Evolutionary conservation across 768 basidiomycete genomes (phyloP), one percentile per base, ranked within the genome.

Genomic region (Multifurca ochricompacta): DNA sequence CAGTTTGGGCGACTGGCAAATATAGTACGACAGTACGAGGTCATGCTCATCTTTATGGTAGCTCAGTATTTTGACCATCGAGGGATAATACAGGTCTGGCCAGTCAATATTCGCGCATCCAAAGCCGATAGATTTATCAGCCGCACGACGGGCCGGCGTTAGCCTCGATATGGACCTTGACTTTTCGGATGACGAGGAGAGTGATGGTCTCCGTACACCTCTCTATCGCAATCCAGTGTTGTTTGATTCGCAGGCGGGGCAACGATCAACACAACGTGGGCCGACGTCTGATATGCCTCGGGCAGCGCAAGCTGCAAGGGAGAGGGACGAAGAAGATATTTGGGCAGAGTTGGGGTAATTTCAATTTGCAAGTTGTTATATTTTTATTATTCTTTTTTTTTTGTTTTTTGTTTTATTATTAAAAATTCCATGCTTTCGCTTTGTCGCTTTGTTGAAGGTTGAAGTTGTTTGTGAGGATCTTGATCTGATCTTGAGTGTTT

Each of bases 1-100:
- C 91, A 94, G 62, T 97, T 97, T 65, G 84, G 87, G 27, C 81
- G 94, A 23, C 75, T 99, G 16, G 95, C 93, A 16, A 79, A 90
- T 19, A 91, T 98, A 46, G 87, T 97, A 80, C 78, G 94, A 70
- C 90, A 93, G 92, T 95, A 66, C 61, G 90, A 73, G 54, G 64
- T 35, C 62, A 65, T 11, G 37, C 8, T n/a, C n/a, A 50, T 57
- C 42, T 51, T 21, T 31, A 32, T 53, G 19, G 35, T 54, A 16
- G 45, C 16, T 49, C 4, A 41, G 36, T 45, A 41, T 52, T n/a
- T 23, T 45, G 31, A 50, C 36, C 7, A 14, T 18, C 13, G 43
- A 43, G 32, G 53, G 28, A 11, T 11, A 21, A 46, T 62, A 52
- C 49, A 91, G 89, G 70, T 91, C 89, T 39, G 89, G 89, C 0